Conservation (phyloP, 352 stramenopile species). For the Halophytophthora polymorphica region DNA sequence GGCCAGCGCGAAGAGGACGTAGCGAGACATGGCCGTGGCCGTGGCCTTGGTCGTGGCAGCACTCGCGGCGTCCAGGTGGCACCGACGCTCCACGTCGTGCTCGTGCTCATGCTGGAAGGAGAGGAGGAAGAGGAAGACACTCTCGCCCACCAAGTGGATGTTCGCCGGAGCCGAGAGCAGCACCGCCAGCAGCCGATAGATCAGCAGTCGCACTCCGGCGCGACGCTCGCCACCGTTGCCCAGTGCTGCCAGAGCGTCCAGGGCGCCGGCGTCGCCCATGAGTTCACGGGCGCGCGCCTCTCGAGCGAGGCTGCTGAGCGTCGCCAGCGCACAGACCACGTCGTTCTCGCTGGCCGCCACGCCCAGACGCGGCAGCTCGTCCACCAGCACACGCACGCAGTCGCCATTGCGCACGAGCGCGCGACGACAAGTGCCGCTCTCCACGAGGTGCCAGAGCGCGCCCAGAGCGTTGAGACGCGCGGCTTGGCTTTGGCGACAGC, state of each 20-base stretch:
- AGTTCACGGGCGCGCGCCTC: slow-evolving; percentile 34
- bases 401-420: slow-evolving; percentile 40
- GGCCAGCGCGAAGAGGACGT: slow-evolving; percentile 57
- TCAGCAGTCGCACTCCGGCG: slow-evolving; percentile 18
- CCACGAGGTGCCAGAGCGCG: slow-evolving; percentile 49
- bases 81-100: neutral
- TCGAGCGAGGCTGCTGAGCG: slow-evolving; percentile 29
- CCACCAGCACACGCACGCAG: slow-evolving; percentile 41
- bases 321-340: slow-evolving; percentile 38
- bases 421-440: slow-evolving; percentile 45
- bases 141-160: slow-evolving; percentile 35
- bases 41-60: neutral
- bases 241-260: slow-evolving; percentile 40
- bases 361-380: slow-evolving; percentile 34
- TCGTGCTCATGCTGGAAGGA: slow-evolving; percentile 31
- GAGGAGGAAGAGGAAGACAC: slow-evolving; percentile 58
- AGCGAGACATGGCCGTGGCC: slow-evolving; percentile 37
- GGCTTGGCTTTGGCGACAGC: slow-evolving; percentile 16
- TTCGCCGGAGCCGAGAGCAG: slow-evolving; percentile 47
- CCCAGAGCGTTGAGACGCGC: slow-evolving; percentile 47
- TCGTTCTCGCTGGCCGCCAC: slow-evolving; percentile 22
- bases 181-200: slow-evolving; percentile 54
- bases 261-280: slow-evolving; percentile 31
- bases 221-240: slow-evolving; percentile 8
- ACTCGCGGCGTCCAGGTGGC: neutral